Conservation (phyloP, 441 rosid species). For the Arabidopsis hybrid region DNA sequence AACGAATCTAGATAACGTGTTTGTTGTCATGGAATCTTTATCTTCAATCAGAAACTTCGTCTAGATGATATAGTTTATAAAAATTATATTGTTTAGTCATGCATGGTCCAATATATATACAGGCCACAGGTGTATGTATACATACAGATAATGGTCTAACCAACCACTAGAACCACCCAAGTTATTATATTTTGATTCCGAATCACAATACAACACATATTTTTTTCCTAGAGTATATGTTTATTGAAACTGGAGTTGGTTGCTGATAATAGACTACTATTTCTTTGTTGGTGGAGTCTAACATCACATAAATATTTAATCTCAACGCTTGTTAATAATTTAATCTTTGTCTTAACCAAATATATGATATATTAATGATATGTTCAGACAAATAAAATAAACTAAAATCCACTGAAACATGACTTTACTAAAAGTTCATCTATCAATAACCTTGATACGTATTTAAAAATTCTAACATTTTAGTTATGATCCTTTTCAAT, state of each 20-base stretch:
- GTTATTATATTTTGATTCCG: constrained; percentile 14
- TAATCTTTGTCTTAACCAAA: not conserved
- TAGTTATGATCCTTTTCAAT: not conserved
- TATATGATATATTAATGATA: not conserved
- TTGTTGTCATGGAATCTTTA: constrained; percentile 38
- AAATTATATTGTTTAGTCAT: constrained; percentile 1
- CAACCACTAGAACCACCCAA: constrained; percentile 37
- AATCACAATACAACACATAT: constrained; percentile 18
- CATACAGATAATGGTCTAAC: constrained; percentile 26
- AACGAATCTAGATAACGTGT: constrained; percentile 41
- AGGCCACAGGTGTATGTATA: not conserved
- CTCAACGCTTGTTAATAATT: not conserved
- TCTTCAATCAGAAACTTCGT: constrained; percentile 39
- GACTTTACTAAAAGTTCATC: not conserved
- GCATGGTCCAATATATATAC: not conserved
- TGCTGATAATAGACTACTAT: constrained; percentile 13
- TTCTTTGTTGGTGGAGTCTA: constrained; percentile 40
- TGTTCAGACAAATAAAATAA: not conserved
- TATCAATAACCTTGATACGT: not conserved
- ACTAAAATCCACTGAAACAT: not conserved
- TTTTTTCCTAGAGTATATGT: not conserved
- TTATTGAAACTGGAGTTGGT: constrained; percentile 35
- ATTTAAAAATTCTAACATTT: too few species aligned
- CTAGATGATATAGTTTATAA: constrained; percentile 26
- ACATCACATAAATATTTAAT: constrained; percentile 28